Percentiles rank a stretch among this genome's conserved stretches.
Conservation (phyloP, 2,329 filamentous ascomycete genomes). For the Nemania sp. region DNA sequence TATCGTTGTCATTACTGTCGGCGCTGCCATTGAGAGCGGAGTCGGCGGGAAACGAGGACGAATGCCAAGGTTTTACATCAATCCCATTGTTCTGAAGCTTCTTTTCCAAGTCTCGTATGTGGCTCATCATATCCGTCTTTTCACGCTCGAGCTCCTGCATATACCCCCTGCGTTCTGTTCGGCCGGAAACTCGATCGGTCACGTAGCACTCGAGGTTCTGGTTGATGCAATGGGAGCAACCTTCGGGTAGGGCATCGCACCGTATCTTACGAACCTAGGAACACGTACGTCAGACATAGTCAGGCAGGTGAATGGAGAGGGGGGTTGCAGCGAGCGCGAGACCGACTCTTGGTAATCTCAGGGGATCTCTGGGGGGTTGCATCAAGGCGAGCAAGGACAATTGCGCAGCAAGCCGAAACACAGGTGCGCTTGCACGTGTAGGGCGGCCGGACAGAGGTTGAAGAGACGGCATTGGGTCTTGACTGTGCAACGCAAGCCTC, state of each 20-base stretch:
- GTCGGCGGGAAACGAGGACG: conserved; percentile 39
- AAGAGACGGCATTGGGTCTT: neutral
- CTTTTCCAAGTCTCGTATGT: conserved; percentile 70
- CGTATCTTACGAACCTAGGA: conserved; percentile 76
- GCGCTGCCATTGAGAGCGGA: conserved; percentile 36
- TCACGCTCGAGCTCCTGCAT: conserved; percentile 76
- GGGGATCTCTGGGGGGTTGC: too few species aligned
- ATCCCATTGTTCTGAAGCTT: conserved; percentile 65
- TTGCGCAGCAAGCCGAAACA: conserved; percentile 17
- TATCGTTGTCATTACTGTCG: conserved; percentile 33
- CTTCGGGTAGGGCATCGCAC: conserved; percentile 79
- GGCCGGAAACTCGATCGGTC: conserved; percentile 84
- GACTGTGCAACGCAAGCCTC: conserved; percentile 13
- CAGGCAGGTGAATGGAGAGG: neutral
- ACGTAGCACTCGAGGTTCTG: conserved; percentile 80
- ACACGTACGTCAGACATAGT: conserved; percentile 30
- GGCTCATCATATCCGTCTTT: conserved; percentile 67
- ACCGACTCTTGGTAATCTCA: neutral
- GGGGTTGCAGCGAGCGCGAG: neutral
- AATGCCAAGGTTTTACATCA: conserved; percentile 60
- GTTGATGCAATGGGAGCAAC: conserved; percentile 80
- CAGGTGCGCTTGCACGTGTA: conserved; percentile 21
- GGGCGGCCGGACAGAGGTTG: neutral
- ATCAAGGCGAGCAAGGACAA: conserved; percentile 4
- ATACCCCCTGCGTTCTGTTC: conserved; percentile 78